These are phyloP conservation scores for Acanthamoeba castellanii DNA, from an alignment of 208 protist genomes.

Conservation along the genomic window DNA sequence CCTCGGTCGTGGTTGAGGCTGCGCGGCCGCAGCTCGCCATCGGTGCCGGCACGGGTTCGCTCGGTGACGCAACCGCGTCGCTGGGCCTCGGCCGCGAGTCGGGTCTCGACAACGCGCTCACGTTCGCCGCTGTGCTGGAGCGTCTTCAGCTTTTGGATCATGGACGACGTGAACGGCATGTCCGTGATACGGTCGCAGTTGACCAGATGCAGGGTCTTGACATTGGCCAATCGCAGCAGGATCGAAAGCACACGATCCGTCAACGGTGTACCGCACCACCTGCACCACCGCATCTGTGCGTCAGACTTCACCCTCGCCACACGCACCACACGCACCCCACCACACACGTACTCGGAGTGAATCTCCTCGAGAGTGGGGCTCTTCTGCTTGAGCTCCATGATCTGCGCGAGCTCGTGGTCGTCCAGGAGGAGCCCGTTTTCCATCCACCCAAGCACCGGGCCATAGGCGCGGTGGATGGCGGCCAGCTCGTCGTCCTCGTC, in stretches of 20 bases:
- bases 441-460: constrained; percentile 50
- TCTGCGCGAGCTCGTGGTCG: constrained; percentile 58
- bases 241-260: constrained; percentile 32
- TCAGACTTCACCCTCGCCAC: background rate
- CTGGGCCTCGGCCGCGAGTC: background rate
- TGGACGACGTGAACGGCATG: constrained; percentile 5
- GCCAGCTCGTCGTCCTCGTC: constrained; percentile 26
- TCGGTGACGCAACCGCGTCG: background rate
- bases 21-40: background rate
- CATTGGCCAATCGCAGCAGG: background rate
- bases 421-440: constrained; percentile 48
- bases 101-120: constrained; percentile 26
- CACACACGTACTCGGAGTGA: background rate
- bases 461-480: constrained; percentile 23
- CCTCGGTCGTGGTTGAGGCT: background rate
- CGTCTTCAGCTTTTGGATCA: background rate
- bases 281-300: background rate
- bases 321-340: no score
- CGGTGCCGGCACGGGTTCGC: background rate
- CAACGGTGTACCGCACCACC: constrained; percentile 40
- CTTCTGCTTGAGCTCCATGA: constrained; percentile 57
- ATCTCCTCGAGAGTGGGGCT: constrained; percentile 21
- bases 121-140: constrained; percentile 13
- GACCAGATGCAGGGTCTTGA: constrained; percentile 39
- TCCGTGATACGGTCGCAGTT: constrained; percentile 56